Conservation (phyloP, 2,329 filamentous ascomycete species). For the Cordyceps fumosorosea region DNA sequence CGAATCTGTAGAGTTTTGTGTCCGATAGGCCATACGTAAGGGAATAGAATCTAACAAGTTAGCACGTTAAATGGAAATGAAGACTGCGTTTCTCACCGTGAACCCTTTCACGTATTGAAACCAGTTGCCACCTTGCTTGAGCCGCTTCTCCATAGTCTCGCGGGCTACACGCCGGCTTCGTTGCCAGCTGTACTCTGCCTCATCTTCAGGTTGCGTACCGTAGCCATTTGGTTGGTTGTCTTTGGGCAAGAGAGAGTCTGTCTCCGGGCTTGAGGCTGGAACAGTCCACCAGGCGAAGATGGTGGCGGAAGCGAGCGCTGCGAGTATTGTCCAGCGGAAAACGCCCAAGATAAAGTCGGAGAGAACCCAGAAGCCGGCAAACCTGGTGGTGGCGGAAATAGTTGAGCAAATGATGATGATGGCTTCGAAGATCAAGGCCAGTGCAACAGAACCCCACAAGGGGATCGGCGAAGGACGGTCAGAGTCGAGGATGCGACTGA, state of each 20-base stretch:
- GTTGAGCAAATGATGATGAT: slow-evolving; percentile 24
- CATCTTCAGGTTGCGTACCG: slow-evolving; percentile 30
- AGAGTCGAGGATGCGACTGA: slow-evolving; percentile 46
- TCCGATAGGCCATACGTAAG: slow-evolving; percentile 70
- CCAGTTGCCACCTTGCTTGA: slow-evolving; percentile 72
- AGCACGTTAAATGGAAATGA: background rate
- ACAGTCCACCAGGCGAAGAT: background rate
- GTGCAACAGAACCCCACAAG: slow-evolving; percentile 54
- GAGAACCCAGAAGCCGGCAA: slow-evolving; percentile 16
- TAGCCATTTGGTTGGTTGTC: slow-evolving; percentile 3
- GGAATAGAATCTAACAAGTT: slow-evolving; percentile 58
- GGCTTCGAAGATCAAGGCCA: slow-evolving; percentile 52
- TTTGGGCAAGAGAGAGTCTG: slow-evolving; percentile 12
- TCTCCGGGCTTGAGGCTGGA: background rate
- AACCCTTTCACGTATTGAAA: slow-evolving; percentile 71
- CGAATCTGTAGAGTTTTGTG: slow-evolving; percentile 61
- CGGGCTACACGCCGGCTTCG: slow-evolving; percentile 45
- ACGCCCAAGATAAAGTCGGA: slow-evolving; percentile 19
- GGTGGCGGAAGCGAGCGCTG: background rate
- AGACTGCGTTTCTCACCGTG: slow-evolving; percentile 34
- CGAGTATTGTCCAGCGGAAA: slow-evolving; percentile 13
- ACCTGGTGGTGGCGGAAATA: background rate
- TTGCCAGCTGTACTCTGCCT: slow-evolving; percentile 48
- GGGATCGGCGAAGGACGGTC: slow-evolving; percentile 53
- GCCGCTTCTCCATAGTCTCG: slow-evolving; percentile 58